These are phyloP conservation scores for Zygosaccharomyces rouxii DNA, from an alignment of 805 yeast species.

Conservation along the genomic window DNA sequence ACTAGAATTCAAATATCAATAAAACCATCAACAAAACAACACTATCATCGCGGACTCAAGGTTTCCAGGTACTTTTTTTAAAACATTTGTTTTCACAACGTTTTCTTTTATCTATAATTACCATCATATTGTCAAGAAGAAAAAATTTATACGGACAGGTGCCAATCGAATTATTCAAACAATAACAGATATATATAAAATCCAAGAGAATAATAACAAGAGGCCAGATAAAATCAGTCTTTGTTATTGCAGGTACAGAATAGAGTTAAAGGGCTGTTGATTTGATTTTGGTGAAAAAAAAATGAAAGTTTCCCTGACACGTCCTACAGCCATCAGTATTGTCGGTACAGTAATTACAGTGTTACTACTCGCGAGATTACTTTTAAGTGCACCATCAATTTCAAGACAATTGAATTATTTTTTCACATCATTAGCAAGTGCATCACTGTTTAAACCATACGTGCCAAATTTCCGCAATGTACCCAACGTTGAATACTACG, in stretches of 20 bases:
- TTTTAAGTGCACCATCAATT: conserved; percentile 5
- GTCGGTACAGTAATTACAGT: conserved; percentile 15
- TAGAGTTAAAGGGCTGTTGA: not conserved
- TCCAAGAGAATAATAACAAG: too few relatives aligned
- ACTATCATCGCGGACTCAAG: not conserved
- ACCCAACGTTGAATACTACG: conserved; percentile 61
- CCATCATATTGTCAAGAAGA: not conserved
- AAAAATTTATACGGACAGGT: not conserved
- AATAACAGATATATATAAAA: too few relatives aligned
- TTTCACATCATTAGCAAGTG: conserved; percentile 1
- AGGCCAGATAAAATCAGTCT: too few relatives aligned
- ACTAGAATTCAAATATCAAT: too few relatives aligned
- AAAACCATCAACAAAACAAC: too few relatives aligned
- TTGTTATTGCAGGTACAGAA: not conserved
- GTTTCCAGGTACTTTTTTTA: not conserved
- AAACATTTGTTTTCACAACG: not conserved
- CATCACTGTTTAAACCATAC: conserved; percentile 24
- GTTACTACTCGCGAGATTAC: conserved; percentile 12
- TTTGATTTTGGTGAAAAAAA: not conserved
- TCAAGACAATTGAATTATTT: conserved; percentile 1
- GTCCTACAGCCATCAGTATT: conserved; percentile 12
- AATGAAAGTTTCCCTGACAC: conserved; percentile 6
- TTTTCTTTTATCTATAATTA: conserved; percentile 1
- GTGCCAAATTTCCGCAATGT: conserved; percentile 36
- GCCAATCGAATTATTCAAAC: not conserved